Base-by-base conservation (phyloP, 2,329 filamentous ascomycete species). In the Leptographium radiaticola region DNA sequence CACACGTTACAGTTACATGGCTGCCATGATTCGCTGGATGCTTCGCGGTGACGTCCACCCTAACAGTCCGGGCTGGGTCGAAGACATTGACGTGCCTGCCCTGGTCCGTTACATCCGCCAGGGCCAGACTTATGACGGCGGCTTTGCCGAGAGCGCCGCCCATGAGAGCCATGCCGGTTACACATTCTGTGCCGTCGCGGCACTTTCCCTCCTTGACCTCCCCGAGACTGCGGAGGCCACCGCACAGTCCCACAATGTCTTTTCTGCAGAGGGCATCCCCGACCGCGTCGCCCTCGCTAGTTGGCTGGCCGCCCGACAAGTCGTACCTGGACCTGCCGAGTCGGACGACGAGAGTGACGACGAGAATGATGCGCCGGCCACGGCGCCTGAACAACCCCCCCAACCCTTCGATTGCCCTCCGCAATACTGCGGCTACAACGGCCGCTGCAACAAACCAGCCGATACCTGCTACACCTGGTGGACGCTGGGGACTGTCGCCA, bases 381-480 rank as follows among this genome's bases (percentile, higher is more conserved):
- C 25, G 5, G 25, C 25, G 25, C 25, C 46, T 25, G 48, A 40
- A 40, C n/a, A 31, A 10, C 9, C 8, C 5, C 10, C 38, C 3
- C 20, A 48, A 13, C 20, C 16, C 18, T 12, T 13, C 4, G n/a
- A 39, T 20, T 13, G 13, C 16, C 13, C 6, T 15, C 46, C 33
- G 15, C 12, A 10, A 1, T 18, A 71, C 11, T 77, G 88, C 1
- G 93, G 90, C 11, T 89, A 94, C 70, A 95, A 94, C 63, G 93
- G 93, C 31, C 82, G 93, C 50, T 83, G 81, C 65, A 96, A 95
- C 71, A 98, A 98, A 68, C 77, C 84, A 49, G 86, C 87, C 11
- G 93, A 98, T 68, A 97, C 93, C 0, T 98, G 93, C 70, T 98
- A 98, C 67, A 85, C 82, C 25, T 98, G 91, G 75, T 98, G 93